Base-by-base conservation (phyloP, 2,329 filamentous ascomycete species). In the Xylariomycetidae sp. region DNA sequence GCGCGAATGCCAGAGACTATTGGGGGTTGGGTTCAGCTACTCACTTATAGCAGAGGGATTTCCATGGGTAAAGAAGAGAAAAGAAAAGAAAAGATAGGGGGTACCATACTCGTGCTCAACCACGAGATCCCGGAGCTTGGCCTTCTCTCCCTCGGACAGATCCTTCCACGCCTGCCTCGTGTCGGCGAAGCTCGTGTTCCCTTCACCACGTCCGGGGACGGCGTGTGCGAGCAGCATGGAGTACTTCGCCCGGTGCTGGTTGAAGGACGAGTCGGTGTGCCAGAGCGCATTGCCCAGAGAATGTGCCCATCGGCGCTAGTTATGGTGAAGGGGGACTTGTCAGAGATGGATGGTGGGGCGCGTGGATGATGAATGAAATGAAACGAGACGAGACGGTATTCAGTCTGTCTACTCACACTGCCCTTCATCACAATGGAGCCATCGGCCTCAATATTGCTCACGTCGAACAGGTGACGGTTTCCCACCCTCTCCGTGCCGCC, bases 181-280 rank as follows among this genome's bases (percentile, higher is more conserved):
- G 25, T 49, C 46, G 10, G 47, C 46, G 37, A 49, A 50, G 26
- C 48, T 44, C 26, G 46, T 50, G 36, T 40, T 49, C 12, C 41
- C 45, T 20, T 37, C 40, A 3, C 42, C 46, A 8, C 37, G 36
- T 3, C 42, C 39, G 5, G 40, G 44, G 16, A 34, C 42, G 8
- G 40, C 42, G 29, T 50, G 49, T 13, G 37, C 48, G 12, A 44
- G 32, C 42, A 49, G 26, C 27, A 51, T 16, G 37, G 50, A 52
- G 33, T 53, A 54, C 30, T 50, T 50, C 2, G 48, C 48, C 8
- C 49, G 46, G 17, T 50, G 44, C 30, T 54, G 51, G 31, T 53
- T 42, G 37, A 48, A 52, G 19, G 45, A 45, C 10, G 50, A 52
- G 25, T 53, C 49, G 34, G 48, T 51, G 29, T 53, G 49, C 50